Conservation (phyloP, 495 filamentous ascomycete species). For the Chaetomium cochliodes region DNA sequence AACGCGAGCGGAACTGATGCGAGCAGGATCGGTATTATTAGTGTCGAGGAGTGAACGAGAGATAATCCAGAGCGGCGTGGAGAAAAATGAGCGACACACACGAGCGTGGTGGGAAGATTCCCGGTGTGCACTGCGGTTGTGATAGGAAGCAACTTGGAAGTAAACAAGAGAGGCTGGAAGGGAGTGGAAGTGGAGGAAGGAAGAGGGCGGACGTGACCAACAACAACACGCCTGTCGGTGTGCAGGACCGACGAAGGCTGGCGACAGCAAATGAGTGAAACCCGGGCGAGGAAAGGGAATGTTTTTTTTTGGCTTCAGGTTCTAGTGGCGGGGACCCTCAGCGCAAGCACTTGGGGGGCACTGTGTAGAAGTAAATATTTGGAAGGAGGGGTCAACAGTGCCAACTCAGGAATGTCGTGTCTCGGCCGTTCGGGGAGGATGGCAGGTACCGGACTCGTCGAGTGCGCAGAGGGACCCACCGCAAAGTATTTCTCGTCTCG, state of each 20-base stretch:
- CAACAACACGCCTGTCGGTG: constrained; percentile 7
- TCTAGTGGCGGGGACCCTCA: neutral
- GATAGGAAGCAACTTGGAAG: neutral
- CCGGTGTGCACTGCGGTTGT: neutral
- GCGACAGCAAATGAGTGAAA: neutral
- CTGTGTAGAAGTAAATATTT: neutral
- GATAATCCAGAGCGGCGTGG: neutral
- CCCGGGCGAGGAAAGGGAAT: neutral
- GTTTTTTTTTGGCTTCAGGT: neutral
- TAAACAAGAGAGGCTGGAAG: neutral
- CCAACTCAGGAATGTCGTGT: constrained; percentile 11
- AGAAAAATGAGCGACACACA: constrained; percentile 12
- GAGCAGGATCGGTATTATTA: neutral
- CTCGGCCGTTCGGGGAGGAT: neutral
- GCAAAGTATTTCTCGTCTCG: neutral
- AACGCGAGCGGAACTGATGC: neutral
- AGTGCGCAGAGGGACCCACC: neutral
- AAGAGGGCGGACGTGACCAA: constrained; percentile 3
- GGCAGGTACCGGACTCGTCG: neutral
- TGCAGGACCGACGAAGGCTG: constrained; percentile 2
- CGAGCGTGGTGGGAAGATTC: constrained; percentile 1
- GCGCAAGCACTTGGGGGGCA: neutral
- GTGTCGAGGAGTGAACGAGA: neutral
- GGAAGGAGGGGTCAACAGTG: constrained; percentile 10
- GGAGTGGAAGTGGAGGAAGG: neutral